Conservation (phyloP, 257 asterid species). For the Jacaranda mimosifolia region DNA sequence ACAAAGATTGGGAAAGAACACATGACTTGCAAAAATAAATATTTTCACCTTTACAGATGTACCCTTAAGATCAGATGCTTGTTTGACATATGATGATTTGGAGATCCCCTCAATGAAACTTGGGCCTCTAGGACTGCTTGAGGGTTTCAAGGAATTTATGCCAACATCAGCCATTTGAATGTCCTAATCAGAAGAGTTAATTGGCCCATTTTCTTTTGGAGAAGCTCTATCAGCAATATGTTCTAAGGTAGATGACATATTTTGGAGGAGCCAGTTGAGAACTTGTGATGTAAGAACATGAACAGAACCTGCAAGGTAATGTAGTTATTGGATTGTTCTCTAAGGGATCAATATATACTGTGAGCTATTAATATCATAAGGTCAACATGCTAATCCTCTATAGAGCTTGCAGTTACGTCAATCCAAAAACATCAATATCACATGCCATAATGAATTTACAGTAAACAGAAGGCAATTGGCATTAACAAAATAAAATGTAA, state of each 20-base stretch:
- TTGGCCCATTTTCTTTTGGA: slow-evolving; percentile 81
- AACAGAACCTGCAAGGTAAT: slow-evolving; percentile 42
- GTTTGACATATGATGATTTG: slow-evolving; percentile 86
- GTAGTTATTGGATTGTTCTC: too few species aligned
- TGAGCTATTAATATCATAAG: too few species aligned
- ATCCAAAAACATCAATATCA: too few species aligned
- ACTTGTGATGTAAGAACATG: slow-evolving; percentile 92
- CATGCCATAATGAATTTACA: too few species aligned
- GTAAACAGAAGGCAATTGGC: too few species aligned
- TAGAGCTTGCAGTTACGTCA: too few species aligned
- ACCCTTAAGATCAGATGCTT: slow-evolving; percentile 91
- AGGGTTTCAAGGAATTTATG: slow-evolving; percentile 56
- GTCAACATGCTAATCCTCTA: too few species aligned
- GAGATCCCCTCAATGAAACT: slow-evolving; percentile 93
- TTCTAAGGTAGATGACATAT: slow-evolving; percentile 76
- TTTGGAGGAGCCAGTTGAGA: slow-evolving; percentile 88
- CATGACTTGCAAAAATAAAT: background rate
- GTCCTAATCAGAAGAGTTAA: slow-evolving; percentile 73
- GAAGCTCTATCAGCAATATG: slow-evolving; percentile 81
- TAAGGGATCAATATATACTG: too few species aligned
- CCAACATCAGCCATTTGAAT: slow-evolving; percentile 82
- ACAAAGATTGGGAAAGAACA: background rate
- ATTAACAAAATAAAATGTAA: too few species aligned
- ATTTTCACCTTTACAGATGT: slow-evolving; percentile 75
- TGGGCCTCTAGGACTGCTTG: slow-evolving; percentile 72